These are phyloP conservation scores for Cystofilobasidium bisporidii DNA, from an alignment of 768 basidiomycete species.

Conservation along the genomic window DNA sequence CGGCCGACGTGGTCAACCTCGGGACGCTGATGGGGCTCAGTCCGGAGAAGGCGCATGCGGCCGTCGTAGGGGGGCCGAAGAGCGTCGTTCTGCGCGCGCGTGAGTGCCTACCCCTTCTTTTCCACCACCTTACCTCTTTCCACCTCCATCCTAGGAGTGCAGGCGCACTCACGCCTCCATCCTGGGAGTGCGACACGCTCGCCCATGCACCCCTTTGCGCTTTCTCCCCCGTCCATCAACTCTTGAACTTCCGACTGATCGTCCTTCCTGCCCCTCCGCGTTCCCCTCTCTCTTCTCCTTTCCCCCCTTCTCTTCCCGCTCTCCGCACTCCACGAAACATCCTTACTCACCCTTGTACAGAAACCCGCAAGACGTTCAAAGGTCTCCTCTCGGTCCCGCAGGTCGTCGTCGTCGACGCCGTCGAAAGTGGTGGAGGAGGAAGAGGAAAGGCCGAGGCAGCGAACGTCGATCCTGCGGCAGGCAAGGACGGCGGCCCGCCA, in stretches of 20 bases:
- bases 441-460: too few relatives aligned
- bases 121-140: neutral
- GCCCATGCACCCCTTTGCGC: too few relatives aligned
- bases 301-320: too few relatives aligned
- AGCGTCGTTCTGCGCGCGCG: slow-evolving; percentile 27
- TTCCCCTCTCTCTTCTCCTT: too few relatives aligned
- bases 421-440: too few relatives aligned
- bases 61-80: slow-evolving; percentile 14
- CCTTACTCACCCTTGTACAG: neutral
- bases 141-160: too few relatives aligned
- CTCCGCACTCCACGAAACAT: too few relatives aligned
- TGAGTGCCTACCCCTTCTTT: neutral
- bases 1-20: slow-evolving; percentile 20
- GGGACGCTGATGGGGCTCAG: slow-evolving; percentile 24
- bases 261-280: too few relatives aligned
- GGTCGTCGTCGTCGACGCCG: neutral
- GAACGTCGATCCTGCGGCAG: neutral
- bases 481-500: neutral
- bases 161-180: too few relatives aligned
- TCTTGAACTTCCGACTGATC: too few relatives aligned
- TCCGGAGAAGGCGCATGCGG: slow-evolving; percentile 9
- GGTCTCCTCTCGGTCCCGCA: neutral
- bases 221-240: too few relatives aligned
- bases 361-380: slow-evolving; percentile 2
- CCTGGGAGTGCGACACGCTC: too few relatives aligned